Base-by-base conservation (phyloP, 169 alveolate genomes). In the Eimeria maxima region DNA sequence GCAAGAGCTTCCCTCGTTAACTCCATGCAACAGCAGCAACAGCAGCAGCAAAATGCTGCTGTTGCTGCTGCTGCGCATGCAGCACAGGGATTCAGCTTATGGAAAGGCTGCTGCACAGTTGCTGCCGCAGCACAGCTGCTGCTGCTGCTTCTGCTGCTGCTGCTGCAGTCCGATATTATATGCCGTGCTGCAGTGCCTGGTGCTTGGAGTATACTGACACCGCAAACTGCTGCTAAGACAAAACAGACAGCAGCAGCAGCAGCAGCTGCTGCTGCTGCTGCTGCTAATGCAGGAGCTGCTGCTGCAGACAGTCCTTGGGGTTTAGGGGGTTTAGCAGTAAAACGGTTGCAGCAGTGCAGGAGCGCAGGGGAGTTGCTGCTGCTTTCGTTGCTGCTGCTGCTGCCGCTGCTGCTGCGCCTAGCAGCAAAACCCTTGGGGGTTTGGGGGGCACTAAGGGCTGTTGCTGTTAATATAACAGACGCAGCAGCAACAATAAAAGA, bases 361-460 rank as follows among this genome's bases (percentile, higher is more conserved):
- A 76, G n/a, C 60, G 60, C 29, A 5, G 63, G 67, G 24, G 67
- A 57, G 67, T 18, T 57, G 67, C 67, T 57, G 67, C 67, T 57
- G 67, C 67, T 57, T 16, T 24, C 18, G 67, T 3, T 57, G 67
- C 67, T 57, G 67, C 10, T 57, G 67, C 22, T 57, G 67, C 67
- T 57, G 67, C 67, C 67, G 7, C n/a, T 24, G n/a, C 24, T 18
- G 67, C 67, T 57, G 16, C 67, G 87, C 10, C 29, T 42, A 20
- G 87, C 87, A 33, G 87, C 87, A 38, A 27, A 76, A 45, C 87
- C 87, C 53, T 45, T 76, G 60, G 60, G 87, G 14, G n/a, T 76
- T 10, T 76, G 87, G 87, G 47, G n/a, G 63, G 47, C 63, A 5
- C 87, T 76, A 11, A 8, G 87, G 5, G 55, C 87, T 20, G 57